Conservation (phyloP, 768 basidiomycete species). For the Podaxis sp. region DNA sequence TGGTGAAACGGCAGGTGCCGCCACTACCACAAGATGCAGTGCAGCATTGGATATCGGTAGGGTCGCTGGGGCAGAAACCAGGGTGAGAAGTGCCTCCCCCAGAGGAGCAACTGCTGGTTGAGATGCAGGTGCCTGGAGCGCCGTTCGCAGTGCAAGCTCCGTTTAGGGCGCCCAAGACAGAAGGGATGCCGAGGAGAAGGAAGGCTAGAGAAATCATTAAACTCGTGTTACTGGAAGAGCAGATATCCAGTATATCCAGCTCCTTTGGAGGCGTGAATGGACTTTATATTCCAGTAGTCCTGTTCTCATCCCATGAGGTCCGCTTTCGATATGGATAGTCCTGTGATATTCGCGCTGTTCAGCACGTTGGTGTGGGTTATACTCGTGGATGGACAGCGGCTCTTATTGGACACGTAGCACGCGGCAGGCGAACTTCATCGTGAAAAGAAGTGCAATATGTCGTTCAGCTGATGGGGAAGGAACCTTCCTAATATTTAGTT, state of each 20-base stretch:
- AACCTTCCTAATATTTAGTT: not conserved
- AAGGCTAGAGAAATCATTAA: not conserved
- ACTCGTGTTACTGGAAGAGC: too few relatives aligned
- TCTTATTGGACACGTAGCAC: not conserved
- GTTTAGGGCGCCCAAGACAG: constrained; percentile 21
- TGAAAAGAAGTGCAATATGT: not conserved
- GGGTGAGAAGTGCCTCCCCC: constrained; percentile 23
- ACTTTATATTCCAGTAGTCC: not conserved
- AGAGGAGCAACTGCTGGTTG: constrained; percentile 24
- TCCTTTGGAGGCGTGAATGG: not conserved
- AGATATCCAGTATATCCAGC: not conserved
- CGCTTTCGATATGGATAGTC: not conserved
- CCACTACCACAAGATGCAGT: constrained; percentile 26
- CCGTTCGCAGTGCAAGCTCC: constrained; percentile 25
- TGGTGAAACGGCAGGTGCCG: constrained; percentile 27
- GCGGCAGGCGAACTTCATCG: not conserved
- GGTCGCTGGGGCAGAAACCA: constrained; percentile 29
- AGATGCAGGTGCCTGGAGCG: constrained; percentile 27
- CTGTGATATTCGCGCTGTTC: not conserved
- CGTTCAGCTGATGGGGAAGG: not conserved
- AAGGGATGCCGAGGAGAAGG: constrained; percentile 7
- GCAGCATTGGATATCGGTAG: constrained; percentile 27
- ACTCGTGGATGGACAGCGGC: not conserved
- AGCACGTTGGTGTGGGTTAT: not conserved
- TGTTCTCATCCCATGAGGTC: not conserved